phyloP scores from a whole-genome alignment of 106 monocot genomes.

The Allium cepa region DNA sequence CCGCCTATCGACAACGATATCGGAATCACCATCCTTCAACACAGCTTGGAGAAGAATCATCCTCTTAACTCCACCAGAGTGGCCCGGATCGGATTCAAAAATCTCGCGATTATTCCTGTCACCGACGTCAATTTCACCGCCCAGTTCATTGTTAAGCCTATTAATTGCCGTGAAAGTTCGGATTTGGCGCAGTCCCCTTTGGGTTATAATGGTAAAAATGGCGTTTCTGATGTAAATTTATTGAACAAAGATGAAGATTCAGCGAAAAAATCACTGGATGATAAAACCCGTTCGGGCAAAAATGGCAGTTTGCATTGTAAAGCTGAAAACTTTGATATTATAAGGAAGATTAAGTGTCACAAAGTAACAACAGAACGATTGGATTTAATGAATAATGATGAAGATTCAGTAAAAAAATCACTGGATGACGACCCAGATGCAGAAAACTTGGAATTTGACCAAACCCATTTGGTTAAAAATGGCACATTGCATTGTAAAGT shows the following conservation, averaged over 20 bases:
- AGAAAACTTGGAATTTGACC: constrained; percentile 11
- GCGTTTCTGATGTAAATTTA: neutral
- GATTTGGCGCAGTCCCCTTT: neutral
- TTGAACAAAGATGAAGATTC: neutral
- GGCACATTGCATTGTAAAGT: neutral
- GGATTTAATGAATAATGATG: no score
- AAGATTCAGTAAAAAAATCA: no score
- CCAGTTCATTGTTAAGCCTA: constrained; percentile 35
- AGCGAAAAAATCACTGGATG: neutral
- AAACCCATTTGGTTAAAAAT: neutral
- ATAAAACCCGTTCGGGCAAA: no score
- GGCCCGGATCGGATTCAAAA: constrained; percentile 54
- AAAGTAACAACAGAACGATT: no score
- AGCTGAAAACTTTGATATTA: no score
- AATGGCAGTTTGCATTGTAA: no score
- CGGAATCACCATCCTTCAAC: constrained; percentile 70
- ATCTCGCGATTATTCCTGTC: constrained; percentile 40
- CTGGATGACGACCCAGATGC: no score
- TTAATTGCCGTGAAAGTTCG: neutral
- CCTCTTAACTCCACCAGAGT: constrained; percentile 75
- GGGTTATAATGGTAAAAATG: neutral
- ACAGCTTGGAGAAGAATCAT: constrained; percentile 57
- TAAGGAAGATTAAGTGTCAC: no score
- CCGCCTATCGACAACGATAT: constrained; percentile 71
- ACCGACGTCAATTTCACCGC: constrained; percentile 57